Evolutionary conservation across 2,329 filamentous ascomycete genomes (phyloP).

Genomic region (Fusarium burgessii): DNA sequence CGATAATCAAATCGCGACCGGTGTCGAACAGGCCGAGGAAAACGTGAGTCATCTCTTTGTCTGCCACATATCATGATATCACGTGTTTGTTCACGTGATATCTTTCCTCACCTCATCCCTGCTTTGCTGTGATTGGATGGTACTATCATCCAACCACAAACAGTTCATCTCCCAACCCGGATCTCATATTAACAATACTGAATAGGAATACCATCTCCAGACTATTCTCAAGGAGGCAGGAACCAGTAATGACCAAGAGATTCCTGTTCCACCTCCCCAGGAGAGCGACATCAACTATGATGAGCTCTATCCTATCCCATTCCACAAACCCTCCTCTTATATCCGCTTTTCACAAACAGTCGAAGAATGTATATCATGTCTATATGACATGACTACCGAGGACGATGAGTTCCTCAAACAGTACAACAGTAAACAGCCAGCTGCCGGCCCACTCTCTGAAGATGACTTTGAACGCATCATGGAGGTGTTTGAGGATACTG

Average conservation of each 20-base stretch:
- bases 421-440: conserved; percentile 82
- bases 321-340: conserved; percentile 89
- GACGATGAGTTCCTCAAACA: conserved; percentile 87
- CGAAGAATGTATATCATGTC: conserved; percentile 89
- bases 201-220: conserved; percentile 94
- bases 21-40: conserved; percentile 97
- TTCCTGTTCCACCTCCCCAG: conserved; percentile 73
- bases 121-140: conserved; percentile 13
- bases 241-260: conserved; percentile 69
- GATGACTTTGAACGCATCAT: conserved; percentile 95
- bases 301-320: conserved; percentile 82
- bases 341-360: conserved; percentile 98
- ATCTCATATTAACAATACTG: conserved; percentile 47
- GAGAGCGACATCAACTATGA: conserved; percentile 84
- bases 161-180: neutral
- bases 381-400: conserved; percentile 94
- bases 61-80: conserved; percentile 54
- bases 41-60: conserved; percentile 76
- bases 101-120: conserved; percentile 9
- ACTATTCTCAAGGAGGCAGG: conserved; percentile 74
- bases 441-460: conserved; percentile 78
- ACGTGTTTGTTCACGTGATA: conserved; percentile 64
- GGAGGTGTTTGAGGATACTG: conserved; percentile 93
- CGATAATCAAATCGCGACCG: conserved; percentile 89
- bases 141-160: conserved; percentile 27